These are phyloP conservation scores for Psilocybe azurescens DNA, from an alignment of 768 basidiomycete genomes.

Conservation along the genomic window DNA sequence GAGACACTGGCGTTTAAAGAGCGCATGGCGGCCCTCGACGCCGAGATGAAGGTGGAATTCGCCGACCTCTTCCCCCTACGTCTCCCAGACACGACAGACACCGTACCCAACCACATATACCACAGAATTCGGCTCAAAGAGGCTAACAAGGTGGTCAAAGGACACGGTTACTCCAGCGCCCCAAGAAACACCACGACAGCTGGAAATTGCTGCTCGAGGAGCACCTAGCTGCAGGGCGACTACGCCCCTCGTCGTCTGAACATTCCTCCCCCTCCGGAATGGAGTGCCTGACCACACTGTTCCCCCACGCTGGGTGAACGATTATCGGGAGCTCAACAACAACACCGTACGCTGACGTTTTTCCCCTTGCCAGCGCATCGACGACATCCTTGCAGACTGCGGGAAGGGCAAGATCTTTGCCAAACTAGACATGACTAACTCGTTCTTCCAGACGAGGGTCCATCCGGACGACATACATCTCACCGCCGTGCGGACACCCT, in stretches of 20 bases:
- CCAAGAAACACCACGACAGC: neutral
- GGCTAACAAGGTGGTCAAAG: neutral
- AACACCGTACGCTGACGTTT: neutral
- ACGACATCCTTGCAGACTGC: neutral
- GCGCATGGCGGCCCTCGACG: no score
- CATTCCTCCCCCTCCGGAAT: neutral
- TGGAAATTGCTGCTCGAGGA: neutral
- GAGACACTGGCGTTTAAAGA: no score
- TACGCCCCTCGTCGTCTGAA: neutral
- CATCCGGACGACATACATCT: neutral
- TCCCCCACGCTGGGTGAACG: neutral
- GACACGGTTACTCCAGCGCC: constrained; percentile 1
- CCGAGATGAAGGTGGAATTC: no score
- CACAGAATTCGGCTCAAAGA: neutral
- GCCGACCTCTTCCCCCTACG: no score
- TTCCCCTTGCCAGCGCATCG: neutral
- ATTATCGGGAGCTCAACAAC: neutral
- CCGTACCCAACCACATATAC: no score
- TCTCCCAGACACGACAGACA: no score
- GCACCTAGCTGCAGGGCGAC: neutral
- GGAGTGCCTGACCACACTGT: neutral
- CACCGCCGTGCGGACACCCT: neutral
- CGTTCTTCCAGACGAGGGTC: neutral
- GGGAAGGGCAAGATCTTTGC: neutral
- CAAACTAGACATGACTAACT: neutral